Base-by-base conservation (phyloP, 495 filamentous ascomycete genomes). In the Trichoderma gamsii region DNA sequence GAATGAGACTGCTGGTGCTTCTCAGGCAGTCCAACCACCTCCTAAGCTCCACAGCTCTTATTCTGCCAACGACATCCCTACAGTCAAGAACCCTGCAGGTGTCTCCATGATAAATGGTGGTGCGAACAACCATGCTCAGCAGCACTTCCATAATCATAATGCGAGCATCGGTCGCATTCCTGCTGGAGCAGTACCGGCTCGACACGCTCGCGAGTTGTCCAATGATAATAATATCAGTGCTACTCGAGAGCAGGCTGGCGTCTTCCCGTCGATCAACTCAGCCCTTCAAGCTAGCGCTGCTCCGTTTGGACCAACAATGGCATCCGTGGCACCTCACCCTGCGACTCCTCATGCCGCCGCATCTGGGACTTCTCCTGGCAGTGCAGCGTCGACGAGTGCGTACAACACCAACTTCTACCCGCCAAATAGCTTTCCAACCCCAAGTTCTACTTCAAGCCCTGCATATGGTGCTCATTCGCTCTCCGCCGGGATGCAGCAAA, bases 61-160 rank as follows among this genome's bases (percentile, higher is more conserved):
- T 78, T 97, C 95, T 2, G 88, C 92, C 25, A 91, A 88, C 75
- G 95, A 97, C 72, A 80, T 97, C 5, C 90, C 94, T n/a, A 96
- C 93, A 1, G 80, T 92, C 71, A 95, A 93, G 82, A 73, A 68
- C 68, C 66, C 77, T 16, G 75, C 79, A 23, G 76, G 76, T 64
- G 69, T 75, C 25, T 63, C 68, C 41, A 65, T 65, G 63, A 69
- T 66, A 29, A 68, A 77, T 64, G 78, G 72, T 66, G 83, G 78
- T 71, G 81, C 85, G 49, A 86, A 89, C 68, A 90, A 88, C 70
- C 86, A 87, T 70, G 87, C 89, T 43, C 89, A 95, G 74, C 87
- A 92, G 74, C 87, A 89, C 68, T 84, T 93, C 69, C 90, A 93
- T 67, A 90, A 93, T 66, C 91, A 93, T 78, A 93, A 92, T 73